phyloP scores from a whole-genome alignment of 2,329 filamentous ascomycete species.

The Helotiales sp. region DNA sequence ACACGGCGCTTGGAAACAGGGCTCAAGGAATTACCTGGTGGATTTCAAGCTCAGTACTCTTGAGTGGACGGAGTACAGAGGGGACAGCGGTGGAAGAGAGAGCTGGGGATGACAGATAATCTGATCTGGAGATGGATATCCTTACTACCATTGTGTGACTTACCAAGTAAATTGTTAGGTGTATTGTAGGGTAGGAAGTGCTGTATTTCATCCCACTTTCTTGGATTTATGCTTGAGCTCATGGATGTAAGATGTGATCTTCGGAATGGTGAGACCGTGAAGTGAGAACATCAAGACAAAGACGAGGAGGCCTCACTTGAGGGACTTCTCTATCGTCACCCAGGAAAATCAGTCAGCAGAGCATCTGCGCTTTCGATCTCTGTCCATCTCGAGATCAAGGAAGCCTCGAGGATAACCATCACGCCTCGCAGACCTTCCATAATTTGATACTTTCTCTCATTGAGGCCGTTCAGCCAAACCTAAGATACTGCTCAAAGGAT shows the following conservation, averaged over 20 bases:
- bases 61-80: neutral
- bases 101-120: no score
- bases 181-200: neutral
- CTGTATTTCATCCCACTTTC: neutral
- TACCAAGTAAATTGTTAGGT: neutral
- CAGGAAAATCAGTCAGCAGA: neutral
- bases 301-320: neutral
- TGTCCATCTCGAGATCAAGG: neutral
- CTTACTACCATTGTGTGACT: no score
- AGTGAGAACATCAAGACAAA: neutral
- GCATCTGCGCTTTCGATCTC: neutral
- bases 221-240: neutral
- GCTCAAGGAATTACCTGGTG: neutral
- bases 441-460: neutral
- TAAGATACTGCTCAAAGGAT: neutral
- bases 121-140: no score
- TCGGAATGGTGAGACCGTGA: neutral
- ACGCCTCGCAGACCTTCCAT: neutral
- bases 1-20: neutral
- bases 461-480: neutral
- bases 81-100: neutral
- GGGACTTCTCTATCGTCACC: neutral
- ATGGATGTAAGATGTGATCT: neutral
- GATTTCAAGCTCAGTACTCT: conserved; percentile 2
- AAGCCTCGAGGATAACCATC: neutral